Evolutionary conservation across 129 eudicot genomes (phyloP).

Genomic region (Pulicaria dysenterica): DNA sequence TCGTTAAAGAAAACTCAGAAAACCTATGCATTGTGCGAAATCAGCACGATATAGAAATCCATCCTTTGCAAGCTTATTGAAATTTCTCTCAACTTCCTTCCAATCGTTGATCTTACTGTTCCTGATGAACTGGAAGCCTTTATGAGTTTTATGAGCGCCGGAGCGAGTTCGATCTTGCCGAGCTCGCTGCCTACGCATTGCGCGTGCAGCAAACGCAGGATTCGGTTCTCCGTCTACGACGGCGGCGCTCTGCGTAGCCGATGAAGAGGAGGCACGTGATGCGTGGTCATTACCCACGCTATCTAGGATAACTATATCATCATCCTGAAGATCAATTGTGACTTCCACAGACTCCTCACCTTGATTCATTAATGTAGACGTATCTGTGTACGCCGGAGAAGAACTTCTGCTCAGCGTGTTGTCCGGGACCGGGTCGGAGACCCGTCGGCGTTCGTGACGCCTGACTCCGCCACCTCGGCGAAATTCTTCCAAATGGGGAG

Average conservation of each 20-base stretch:
- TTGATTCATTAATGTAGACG: constrained; percentile 37
- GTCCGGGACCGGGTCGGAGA: constrained; percentile 62
- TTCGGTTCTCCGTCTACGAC: constrained; percentile 40
- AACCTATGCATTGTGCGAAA: constrained; percentile 96
- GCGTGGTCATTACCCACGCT: constrained; percentile 73
- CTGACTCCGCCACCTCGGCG: constrained; percentile 17
- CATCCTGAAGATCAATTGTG: constrained; percentile 85
- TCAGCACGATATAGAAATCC: constrained; percentile 73
- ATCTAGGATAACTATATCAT: constrained; percentile 72
- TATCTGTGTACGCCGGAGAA: constrained; percentile 54
- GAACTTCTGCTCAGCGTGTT: constrained; percentile 43
- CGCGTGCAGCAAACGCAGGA: constrained; percentile 82
- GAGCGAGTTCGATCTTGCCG: constrained; percentile 89
- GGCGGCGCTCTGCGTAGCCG: constrained; percentile 29
- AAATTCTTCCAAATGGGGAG: background rate
- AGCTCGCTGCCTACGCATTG: constrained; percentile 84
- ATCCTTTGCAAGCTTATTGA: constrained; percentile 69
- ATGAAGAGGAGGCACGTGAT: constrained; percentile 42
- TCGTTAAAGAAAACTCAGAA: too few relatives aligned
- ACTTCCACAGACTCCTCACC: constrained; percentile 86
- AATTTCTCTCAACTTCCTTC: constrained; percentile 69
- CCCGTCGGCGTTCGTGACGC: constrained; percentile 67
- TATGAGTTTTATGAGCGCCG: constrained; percentile 82
- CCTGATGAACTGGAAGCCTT: constrained; percentile 79
- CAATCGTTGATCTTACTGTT: constrained; percentile 54